phyloP scores from a whole-genome alignment of 495 filamentous ascomycete species.

The Halenospora varia region DNA sequence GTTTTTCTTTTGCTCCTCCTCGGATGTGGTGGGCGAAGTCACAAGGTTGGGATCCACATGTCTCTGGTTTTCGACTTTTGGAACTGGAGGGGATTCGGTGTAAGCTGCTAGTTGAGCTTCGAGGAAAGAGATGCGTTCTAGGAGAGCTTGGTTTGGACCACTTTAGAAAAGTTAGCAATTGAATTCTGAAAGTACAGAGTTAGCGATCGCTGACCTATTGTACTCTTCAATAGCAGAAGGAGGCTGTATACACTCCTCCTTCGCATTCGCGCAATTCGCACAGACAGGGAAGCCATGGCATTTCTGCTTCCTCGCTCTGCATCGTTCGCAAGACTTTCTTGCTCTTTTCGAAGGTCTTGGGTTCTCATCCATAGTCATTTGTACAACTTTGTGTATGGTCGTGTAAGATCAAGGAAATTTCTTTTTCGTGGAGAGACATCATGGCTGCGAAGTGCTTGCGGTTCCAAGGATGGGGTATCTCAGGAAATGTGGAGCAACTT shows the following conservation, averaged over 20 bases:
- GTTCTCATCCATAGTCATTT: constrained; percentile 20
- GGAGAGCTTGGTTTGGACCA: constrained; percentile 43
- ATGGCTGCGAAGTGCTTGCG: background rate
- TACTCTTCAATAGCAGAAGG: constrained; percentile 41
- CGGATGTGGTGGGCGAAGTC: constrained; percentile 24
- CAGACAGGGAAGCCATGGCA: constrained; percentile 37
- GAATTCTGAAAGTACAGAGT: background rate
- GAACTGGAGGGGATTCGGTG: constrained; percentile 20
- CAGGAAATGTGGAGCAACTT: background rate
- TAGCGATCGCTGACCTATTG: constrained; percentile 32
- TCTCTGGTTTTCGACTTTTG: constrained; percentile 21
- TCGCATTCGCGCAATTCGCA: constrained; percentile 48
- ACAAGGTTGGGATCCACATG: constrained; percentile 26
- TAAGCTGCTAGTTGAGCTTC: constrained; percentile 34
- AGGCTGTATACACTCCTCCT: constrained; percentile 43
- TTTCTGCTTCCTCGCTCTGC: constrained; percentile 49
- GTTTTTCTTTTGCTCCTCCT: constrained; percentile 28
- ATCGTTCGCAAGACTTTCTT: constrained; percentile 48
- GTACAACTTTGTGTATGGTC: background rate
- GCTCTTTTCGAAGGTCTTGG: constrained; percentile 42
- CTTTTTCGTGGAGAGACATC: constrained; percentile 12
- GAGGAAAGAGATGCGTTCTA: constrained; percentile 44
- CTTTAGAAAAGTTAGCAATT: background rate
- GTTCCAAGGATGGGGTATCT: background rate
- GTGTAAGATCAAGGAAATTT: background rate